phyloP scores from a whole-genome alignment of 441 rosid genomes.

The Populus hybrid region DNA sequence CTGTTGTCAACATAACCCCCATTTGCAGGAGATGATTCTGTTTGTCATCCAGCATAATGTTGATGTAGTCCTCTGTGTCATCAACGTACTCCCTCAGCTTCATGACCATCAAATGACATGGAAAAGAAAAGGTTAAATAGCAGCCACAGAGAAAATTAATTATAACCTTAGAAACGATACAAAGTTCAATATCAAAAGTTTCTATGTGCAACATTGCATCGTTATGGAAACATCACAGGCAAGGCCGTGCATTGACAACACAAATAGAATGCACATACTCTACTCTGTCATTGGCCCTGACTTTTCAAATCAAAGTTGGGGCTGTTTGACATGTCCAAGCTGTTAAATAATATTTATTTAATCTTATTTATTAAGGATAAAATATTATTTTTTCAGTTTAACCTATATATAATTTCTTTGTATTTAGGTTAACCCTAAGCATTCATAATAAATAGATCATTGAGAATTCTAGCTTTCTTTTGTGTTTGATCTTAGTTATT shows the following conservation, averaged over 20 bases:
- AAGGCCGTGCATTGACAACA: not conserved
- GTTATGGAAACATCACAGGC: not conserved
- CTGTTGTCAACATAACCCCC: slow-evolving; percentile 81
- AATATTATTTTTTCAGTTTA: too few relatives aligned
- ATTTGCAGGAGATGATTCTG: slow-evolving; percentile 83
- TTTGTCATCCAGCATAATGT: slow-evolving; percentile 89
- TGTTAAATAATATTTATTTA: too few relatives aligned
- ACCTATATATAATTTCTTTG: too few relatives aligned
- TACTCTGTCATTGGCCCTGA: not conserved
- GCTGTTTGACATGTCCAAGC: not conserved
- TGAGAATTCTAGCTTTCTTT: too few relatives aligned
- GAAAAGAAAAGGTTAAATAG: not conserved
- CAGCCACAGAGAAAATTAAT: not conserved
- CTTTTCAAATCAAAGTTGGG: not conserved
- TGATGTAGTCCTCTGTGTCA: slow-evolving; percentile 87
- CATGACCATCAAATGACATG: slow-evolving; percentile 12
- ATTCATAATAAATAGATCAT: too few relatives aligned
- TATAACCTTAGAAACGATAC: not conserved
- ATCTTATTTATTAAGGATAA: too few relatives aligned
- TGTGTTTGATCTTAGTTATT: too few relatives aligned
- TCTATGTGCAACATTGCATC: not conserved
- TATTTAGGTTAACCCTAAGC: too few relatives aligned
- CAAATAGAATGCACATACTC: not conserved
- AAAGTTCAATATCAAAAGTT: not conserved
- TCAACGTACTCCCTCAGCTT: slow-evolving; percentile 87